Conservation (phyloP, 1,284 basidiomycete genomes). For the Apiotrichum sp. region DNA sequence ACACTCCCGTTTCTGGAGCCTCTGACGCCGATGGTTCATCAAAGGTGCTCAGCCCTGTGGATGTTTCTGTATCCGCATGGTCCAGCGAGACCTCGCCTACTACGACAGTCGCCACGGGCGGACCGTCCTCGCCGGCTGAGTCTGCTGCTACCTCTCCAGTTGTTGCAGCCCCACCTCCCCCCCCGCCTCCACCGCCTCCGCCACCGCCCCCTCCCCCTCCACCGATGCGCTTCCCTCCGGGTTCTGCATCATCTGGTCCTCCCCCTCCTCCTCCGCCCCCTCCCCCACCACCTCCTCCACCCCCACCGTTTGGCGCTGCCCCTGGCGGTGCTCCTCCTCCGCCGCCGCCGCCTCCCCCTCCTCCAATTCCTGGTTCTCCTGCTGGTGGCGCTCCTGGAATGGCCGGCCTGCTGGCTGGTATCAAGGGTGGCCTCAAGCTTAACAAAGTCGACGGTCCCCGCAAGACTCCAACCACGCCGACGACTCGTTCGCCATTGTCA, state of each 20-base stretch:
- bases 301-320: slow-evolving; percentile 17
- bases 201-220: slow-evolving; percentile 24
- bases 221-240: too few relatives aligned
- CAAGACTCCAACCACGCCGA: slow-evolving; percentile 4
- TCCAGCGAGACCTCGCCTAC: too few relatives aligned
- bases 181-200: slow-evolving; percentile 13
- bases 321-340: slow-evolving; percentile 12
- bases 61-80: neutral
- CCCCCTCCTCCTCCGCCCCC: slow-evolving; percentile 18
- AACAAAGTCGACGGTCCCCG: slow-evolving; percentile 15
- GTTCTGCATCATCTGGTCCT: too few relatives aligned
- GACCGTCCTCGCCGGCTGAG: too few relatives aligned
- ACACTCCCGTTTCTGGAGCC: too few relatives aligned
- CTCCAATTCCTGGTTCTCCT: slow-evolving; percentile 41
- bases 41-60: too few relatives aligned
- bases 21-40: too few relatives aligned
- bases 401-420: slow-evolving; percentile 41
- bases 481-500: slow-evolving; percentile 10
- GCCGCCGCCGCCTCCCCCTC: slow-evolving; percentile 30
- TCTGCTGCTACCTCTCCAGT: slow-evolving; percentile 1
- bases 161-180: slow-evolving; percentile 2
- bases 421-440: slow-evolving; percentile 41
- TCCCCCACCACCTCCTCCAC: slow-evolving; percentile 24
- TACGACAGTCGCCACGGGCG: too few relatives aligned
- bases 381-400: slow-evolving; percentile 23